A percentile compares a stretch with the other conserved stretches of the same genome.
phyloP scores from a whole-genome alignment of 345 rosid species.

The Eucalyptus microcorys region DNA sequence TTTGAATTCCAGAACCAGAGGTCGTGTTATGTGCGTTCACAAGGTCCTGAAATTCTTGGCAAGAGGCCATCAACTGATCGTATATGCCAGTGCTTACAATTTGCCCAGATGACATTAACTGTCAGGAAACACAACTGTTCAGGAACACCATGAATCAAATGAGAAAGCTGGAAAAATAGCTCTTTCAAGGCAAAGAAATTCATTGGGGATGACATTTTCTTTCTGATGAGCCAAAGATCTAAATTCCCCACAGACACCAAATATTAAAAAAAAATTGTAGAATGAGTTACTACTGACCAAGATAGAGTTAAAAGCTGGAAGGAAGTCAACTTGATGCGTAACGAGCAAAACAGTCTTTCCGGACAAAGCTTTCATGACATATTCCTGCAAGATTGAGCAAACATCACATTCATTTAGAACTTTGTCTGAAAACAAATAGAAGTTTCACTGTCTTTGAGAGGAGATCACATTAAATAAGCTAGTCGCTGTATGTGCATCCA shows the following conservation, averaged over 20 bases:
- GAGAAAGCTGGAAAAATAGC: background rate
- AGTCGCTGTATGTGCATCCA: slow-evolving; percentile 55
- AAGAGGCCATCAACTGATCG: slow-evolving; percentile 20
- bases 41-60: slow-evolving; percentile 30
- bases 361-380: slow-evolving; percentile 7
- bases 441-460: background rate
- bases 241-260: background rate
- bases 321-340: slow-evolving; percentile 36
- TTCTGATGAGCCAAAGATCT: background rate
- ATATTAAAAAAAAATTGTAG: background rate
- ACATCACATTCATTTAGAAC: background rate
- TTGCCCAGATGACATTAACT: slow-evolving; percentile 40
- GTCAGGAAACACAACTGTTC: background rate
- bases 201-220: background rate
- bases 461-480: slow-evolving; percentile 21
- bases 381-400: slow-evolving; percentile 11
- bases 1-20: background rate
- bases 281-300: slow-evolving; percentile 7
- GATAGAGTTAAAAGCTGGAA: slow-evolving; percentile 14
- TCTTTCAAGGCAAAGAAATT: background rate
- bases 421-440: background rate
- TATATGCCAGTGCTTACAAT: slow-evolving; percentile 19
- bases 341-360: slow-evolving; percentile 22
- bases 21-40: slow-evolving; percentile 29
- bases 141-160: background rate